Evolutionary conservation across 306 rosid genomes (phyloP), one percentile per base, ranked within the genome.

Genomic region (Cercis canadensis): DNA sequence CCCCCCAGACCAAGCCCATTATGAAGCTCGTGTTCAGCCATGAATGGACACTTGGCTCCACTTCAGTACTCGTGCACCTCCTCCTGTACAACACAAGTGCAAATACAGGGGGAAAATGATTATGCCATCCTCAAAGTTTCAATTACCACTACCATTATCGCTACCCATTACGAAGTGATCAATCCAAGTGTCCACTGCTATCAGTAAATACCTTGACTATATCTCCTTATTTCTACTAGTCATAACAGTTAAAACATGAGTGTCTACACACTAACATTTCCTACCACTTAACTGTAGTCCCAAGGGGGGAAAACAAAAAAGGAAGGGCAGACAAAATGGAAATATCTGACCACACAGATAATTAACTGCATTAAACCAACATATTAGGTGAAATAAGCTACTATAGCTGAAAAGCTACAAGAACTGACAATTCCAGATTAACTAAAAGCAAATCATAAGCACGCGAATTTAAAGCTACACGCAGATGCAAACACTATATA

Each of bases 11-110:
- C 76, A 75, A 68, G 77, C 65, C 83, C 76, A 73, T 78, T 60
- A 80, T 5, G 78, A 87, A 75, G 88, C 87, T 76, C 56, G 58
- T 83, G 88, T 81, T 81, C 93, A 93, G 98, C 88, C 88, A 88
- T 80, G 90, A 82, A 87, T 87, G 97, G 88, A 88, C 95, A 86
- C 92, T 90, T 90, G 92, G 84, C 92, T 85, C 72, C 85, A 83
- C 86, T 79, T 86, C 89, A 84, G 83, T 72, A 78, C 90, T 83
- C 62, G 78, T 61, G 96, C 97, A 91, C 82, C 87, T 83, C 92
- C 91, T 92, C 99, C 97, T 91, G 99, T 94, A 86, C 96, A 94
- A 87, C 99, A 95, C 97, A 95, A 95, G 97, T 93, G 92, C 96
- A 95, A 95, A 95, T 95, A 89, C 92, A 95, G 97, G 99, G 88